phyloP scores from a whole-genome alignment of 345 rosid species.

The Lepidium aucheri region DNA sequence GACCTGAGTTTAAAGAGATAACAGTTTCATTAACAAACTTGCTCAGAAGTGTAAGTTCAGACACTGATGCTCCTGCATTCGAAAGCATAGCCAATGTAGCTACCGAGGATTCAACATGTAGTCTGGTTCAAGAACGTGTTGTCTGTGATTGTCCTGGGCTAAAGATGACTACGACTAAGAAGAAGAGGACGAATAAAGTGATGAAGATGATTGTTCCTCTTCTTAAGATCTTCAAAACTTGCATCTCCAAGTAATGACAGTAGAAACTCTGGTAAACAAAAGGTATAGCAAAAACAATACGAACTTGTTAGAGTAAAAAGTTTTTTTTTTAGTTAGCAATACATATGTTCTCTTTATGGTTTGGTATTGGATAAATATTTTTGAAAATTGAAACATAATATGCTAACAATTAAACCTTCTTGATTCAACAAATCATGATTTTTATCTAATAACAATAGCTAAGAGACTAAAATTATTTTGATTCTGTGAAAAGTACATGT shows the following conservation, averaged over 20 bases:
- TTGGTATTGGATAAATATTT: not conserved
- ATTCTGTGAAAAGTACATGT: not conserved
- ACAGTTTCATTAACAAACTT: slow-evolving; percentile 21
- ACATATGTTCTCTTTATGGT: not conserved
- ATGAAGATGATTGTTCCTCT: slow-evolving; percentile 11
- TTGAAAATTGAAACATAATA: not conserved
- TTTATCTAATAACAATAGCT: not conserved
- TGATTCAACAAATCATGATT: not conserved
- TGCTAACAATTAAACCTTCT: not conserved
- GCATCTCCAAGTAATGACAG: slow-evolving; percentile 11
- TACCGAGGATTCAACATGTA: slow-evolving; percentile 8
- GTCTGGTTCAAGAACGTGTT: slow-evolving; percentile 11
- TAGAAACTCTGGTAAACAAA: not conserved
- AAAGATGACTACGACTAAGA: slow-evolving; percentile 3
- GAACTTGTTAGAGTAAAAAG: not conserved
- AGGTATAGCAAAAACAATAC: not conserved
- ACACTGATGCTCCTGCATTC: not conserved
- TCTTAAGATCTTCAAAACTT: slow-evolving; percentile 15
- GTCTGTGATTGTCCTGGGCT: slow-evolving; percentile 14
- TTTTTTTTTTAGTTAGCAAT: too few relatives aligned
- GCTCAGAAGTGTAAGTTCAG: slow-evolving; percentile 19
- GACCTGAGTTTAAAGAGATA: slow-evolving; percentile 58
- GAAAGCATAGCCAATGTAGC: not conserved
- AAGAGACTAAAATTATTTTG: not conserved
- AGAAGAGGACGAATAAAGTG: slow-evolving; percentile 6